Percentiles rank a stretch among this genome's conserved stretches.
These are phyloP conservation scores for Fusarium denticulatum DNA, from an alignment of 2,329 filamentous ascomycete species.

Conservation along the genomic window DNA sequence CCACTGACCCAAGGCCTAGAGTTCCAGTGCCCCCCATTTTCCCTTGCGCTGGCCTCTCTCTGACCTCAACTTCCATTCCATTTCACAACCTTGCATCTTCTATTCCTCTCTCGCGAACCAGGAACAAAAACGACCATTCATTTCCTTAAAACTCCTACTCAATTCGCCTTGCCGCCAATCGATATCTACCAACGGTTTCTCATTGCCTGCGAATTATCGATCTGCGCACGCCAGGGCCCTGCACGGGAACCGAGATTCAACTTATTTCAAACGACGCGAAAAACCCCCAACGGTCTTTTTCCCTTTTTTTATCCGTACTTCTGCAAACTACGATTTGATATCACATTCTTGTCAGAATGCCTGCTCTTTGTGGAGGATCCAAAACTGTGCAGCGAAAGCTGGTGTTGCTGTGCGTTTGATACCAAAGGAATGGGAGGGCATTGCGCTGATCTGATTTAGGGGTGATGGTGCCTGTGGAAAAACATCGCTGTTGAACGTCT, in stretches of 20 bases:
- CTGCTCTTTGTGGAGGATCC: constrained; percentile 70
- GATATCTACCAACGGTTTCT: neutral
- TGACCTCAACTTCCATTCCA: constrained; percentile 9
- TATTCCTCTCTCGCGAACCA: constrained; percentile 2
- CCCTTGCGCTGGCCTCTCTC: constrained; percentile 8
- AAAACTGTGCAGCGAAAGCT: constrained; percentile 96
- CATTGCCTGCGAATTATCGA: constrained; percentile 13
- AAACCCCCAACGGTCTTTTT: neutral
- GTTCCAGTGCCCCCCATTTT: constrained; percentile 6
- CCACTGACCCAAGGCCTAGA: constrained; percentile 1
- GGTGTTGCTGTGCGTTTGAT: constrained; percentile 76
- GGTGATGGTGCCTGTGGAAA: constrained; percentile 97
- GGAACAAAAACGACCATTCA: neutral
- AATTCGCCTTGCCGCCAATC: neutral
- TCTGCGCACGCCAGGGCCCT: constrained; percentile 23
- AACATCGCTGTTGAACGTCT: constrained; percentile 96
- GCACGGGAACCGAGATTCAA: constrained; percentile 35
- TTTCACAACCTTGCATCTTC: constrained; percentile 8
- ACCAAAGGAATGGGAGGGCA: neutral
- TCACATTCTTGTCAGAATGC: constrained; percentile 31
- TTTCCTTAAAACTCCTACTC: neutral
- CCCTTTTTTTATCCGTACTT: neutral
- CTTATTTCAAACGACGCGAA: constrained; percentile 6
- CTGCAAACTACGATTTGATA: neutral
- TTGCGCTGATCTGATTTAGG: constrained; percentile 57